Evolutionary conservation across 176 grass and related monocot species (phyloP), one percentile per base, ranked within the genome.

Genomic region (Oropetium thomaeum): DNA sequence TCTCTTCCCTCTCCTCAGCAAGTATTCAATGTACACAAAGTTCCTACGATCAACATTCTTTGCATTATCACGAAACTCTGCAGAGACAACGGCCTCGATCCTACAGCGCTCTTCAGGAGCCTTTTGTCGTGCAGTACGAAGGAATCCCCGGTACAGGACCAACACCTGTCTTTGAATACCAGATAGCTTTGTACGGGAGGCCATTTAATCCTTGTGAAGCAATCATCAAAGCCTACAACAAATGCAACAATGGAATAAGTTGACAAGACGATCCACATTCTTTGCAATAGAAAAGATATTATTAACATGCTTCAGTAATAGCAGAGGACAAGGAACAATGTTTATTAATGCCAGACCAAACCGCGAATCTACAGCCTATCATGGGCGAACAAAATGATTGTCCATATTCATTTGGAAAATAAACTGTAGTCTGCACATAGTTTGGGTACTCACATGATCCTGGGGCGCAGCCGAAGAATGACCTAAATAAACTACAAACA

Each of bases 11-110:
- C 84, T 85, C 55, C 96, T 91, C 62, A 99, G 55, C 69, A 99
- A 79, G 79, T 99, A 92, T 60, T 99, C 96, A 49, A 95, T 95
- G 85, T 99, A 92, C 58, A 99, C 45, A 81, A 99, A 95, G 82
- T 95, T 92, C 74, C 77, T 90, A 15, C 83, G 87, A 54, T 95
- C 96, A 17, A 99, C 89, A 62, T 33, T 84, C 65, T 16, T 87
- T 13, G 89, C 89, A 76, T 99, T 99, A 11, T 82, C 82, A 43
- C 16, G 87, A 52, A 99, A 94, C 75, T 92, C 89, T 19, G 62
- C 62, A 1, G 82, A 99, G 63, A 99, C 82, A 66, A 92, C 87
- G 5, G 87, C 82, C 23, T 94, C 75, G 1, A 95, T 92, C 63
- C 67, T 86, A 13, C 11, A 65, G 47, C 91, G 79, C 43, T 98